Evolutionary conservation across 805 yeast species (phyloP).

Genomic region (Spathaspora passalidarum): DNA sequence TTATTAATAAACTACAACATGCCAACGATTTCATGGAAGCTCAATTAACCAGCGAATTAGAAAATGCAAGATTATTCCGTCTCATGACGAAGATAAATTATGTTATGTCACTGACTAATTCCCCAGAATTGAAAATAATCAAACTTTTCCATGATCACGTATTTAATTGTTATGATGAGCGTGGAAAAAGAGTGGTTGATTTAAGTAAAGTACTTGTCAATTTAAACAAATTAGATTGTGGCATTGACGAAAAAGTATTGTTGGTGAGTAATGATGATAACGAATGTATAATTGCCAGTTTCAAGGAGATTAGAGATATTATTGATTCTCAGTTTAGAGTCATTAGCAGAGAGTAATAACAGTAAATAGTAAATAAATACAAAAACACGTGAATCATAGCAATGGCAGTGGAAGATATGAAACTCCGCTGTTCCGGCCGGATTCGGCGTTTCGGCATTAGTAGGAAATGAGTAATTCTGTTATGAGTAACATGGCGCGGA

Average conservation of each 20-base stretch:
- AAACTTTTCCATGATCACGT: conserved; percentile 78
- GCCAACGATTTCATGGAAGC: conserved; percentile 58
- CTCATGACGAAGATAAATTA: conserved; percentile 78
- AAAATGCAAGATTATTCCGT: conserved; percentile 84
- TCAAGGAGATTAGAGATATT: conserved; percentile 73
- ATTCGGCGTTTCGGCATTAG: neutral
- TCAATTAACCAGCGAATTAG: conserved; percentile 68
- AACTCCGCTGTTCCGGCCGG: neutral
- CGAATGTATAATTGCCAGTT: conserved; percentile 80
- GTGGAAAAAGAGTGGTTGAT: conserved; percentile 76
- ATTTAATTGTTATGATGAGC: conserved; percentile 78
- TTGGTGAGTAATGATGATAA: conserved; percentile 82
- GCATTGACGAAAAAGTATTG: conserved; percentile 77
- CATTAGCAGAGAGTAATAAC: conserved; percentile 21
- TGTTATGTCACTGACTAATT: conserved; percentile 48
- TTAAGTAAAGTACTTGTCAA: conserved; percentile 75
- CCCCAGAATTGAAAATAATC: conserved; percentile 62
- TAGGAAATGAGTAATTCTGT: neutral
- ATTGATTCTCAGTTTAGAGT: conserved; percentile 67
- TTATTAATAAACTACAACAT: conserved; percentile 49
- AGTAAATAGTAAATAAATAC: neutral
- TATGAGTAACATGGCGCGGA: too few relatives aligned
- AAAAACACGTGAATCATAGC: too few relatives aligned
- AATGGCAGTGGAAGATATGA: too few relatives aligned
- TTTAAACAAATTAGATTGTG: conserved; percentile 89